Evolutionary conservation across 257 asterid genomes (phyloP), one percentile per base, ranked within the genome.

Genomic region (Lycium ferocissimum): DNA sequence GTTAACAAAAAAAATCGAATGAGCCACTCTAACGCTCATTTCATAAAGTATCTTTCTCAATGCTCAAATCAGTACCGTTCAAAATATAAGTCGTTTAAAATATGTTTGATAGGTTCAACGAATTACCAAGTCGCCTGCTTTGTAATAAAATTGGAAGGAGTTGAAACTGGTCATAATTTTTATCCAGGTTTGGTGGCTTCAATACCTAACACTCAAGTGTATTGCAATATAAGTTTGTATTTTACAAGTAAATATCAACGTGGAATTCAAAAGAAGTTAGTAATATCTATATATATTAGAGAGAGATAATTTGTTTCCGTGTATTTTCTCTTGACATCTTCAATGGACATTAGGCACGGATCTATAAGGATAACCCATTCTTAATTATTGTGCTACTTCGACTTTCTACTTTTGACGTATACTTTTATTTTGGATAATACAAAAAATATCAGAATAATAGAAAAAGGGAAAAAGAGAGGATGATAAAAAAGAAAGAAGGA

Each of bases 291-390:
- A 58, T 71, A 43, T 4, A 9, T 45, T 45, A 45, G 58, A n/a
- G 38, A 73, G 15, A 45, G 15, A 1, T 10, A 47, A 73, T 75
- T 49, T 22, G 45, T 75, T 75, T 75, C 3, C 62, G 13, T 75
- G 62, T 51, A 7, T 76, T 76, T 49, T 76, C 8, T 76, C 45
- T 75, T 51, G 81, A 75, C 62, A 75, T 20, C 81, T 75, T 75
- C 81, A 3, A 7, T 51, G 12, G 38, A 72, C 35, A 73, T 15
- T 11, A 45, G 6, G 33, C 11, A 20, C 20, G 47, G 2, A 67
- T 35, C 35, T 67, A 33, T 33, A 66, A 35, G 20, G 20, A 66
- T 12, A 66, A 13, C 35, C 3, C 75, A 5, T 67, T 5, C 20
- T 33, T 67, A 67, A 35, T 67, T 35, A 67, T 35, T 35, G 37